Evolutionary conservation across 2,329 filamentous ascomycete genomes (phyloP).

Genomic region (Fusarium lyarnte): DNA sequence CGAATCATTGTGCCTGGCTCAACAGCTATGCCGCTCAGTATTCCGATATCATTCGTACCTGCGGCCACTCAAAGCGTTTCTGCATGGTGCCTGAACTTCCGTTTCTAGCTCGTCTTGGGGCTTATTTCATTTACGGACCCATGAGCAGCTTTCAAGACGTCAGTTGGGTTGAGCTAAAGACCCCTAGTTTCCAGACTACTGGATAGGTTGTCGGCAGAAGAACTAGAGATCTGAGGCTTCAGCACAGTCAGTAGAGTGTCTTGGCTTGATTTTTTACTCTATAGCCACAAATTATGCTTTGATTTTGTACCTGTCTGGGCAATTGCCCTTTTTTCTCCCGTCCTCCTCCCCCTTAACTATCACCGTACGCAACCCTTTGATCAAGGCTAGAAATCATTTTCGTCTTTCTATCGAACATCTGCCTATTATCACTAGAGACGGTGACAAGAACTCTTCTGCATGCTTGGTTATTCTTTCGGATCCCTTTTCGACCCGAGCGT

Average conservation of each 20-base stretch:
- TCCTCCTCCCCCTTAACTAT: background rate
- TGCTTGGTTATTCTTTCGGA: background rate
- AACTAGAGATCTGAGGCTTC: background rate
- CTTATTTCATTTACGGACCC: background rate
- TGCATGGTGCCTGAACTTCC: background rate
- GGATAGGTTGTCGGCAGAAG: background rate
- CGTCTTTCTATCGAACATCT: background rate
- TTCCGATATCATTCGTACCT: background rate
- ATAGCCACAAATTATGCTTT: slow-evolving; percentile 29
- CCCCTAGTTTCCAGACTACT: background rate
- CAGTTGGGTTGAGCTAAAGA: background rate
- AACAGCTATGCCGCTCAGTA: background rate
- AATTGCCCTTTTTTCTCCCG: background rate
- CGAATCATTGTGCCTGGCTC: background rate
- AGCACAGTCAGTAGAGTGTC: slow-evolving; percentile 4
- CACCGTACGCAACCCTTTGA: background rate
- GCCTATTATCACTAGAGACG: background rate
- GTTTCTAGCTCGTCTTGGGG: background rate
- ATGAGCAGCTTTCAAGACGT: background rate
- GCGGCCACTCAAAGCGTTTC: background rate
- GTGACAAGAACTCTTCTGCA: background rate
- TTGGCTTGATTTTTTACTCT: background rate
- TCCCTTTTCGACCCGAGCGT: background rate
- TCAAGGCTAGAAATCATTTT: background rate
- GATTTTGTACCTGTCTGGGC: background rate